Percentiles rank a stretch among this genome's conserved stretches.
phyloP scores from a whole-genome alignment of 225 moss, liverwort and hornwort species.

The Pseudoscleropodium purum region DNA sequence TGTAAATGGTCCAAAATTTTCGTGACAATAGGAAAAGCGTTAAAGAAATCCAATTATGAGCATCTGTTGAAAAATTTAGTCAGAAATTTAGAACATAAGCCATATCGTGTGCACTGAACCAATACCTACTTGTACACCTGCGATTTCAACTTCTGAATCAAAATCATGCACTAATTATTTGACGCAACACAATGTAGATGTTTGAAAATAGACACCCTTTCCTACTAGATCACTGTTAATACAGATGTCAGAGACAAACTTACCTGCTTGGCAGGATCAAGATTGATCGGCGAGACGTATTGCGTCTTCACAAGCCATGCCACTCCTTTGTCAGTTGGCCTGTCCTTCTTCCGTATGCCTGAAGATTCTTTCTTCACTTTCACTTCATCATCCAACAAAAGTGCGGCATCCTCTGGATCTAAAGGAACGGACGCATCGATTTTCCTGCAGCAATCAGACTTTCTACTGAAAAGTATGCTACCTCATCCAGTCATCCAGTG shows the following conservation, averaged over 20 bases:
- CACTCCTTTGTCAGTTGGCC: constrained; percentile 99
- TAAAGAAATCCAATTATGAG: neutral
- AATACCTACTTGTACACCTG: neutral
- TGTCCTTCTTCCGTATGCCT: constrained; percentile 85
- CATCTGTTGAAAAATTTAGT: neutral
- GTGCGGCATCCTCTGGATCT: constrained; percentile 77
- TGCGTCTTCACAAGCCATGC: constrained; percentile 99
- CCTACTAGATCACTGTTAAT: neutral
- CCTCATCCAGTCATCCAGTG: neutral
- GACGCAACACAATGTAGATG: neutral
- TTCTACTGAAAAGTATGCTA: neutral
- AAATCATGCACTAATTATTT: neutral
- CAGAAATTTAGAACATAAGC: neutral
- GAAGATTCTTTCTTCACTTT: constrained; percentile 59
- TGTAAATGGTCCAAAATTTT: neutral
- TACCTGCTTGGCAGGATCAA: constrained; percentile 99
- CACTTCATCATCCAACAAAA: constrained; percentile 87
- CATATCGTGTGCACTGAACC: neutral
- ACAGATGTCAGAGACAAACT: neutral
- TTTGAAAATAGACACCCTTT: neutral
- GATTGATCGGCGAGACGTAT: constrained; percentile 94
- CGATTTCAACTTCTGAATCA: neutral
- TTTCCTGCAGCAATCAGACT: constrained; percentile 46
- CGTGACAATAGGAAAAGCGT: neutral
- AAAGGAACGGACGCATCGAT: constrained; percentile 51